Evolutionary conservation across 2,329 filamentous ascomycete genomes (phyloP), one percentile per base, ranked within the genome.

Genomic region (Hypomyces rosellus): DNA sequence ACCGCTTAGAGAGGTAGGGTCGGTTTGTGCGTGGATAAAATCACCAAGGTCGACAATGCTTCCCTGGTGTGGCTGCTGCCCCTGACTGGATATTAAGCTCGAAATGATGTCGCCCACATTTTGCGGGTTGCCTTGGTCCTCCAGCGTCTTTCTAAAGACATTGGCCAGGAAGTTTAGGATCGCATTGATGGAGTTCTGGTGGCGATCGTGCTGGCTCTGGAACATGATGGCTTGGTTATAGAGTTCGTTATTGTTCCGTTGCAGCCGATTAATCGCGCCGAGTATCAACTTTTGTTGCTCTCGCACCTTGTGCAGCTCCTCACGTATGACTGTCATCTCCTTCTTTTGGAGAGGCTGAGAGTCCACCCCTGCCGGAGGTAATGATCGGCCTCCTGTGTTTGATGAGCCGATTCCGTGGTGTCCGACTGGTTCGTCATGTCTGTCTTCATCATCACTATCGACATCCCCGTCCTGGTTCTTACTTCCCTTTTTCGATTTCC

Each of bases 151-250:
- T 55, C 95, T 87, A 70, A 97, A 99, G 39, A 99, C 92, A 12
- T 95, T 97, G 42, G 92, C 93, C 16, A 99, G 78, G 67, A 99
- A 97, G 45, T 91, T 95, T 39, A 99, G 78, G 55, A 99, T 97
- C n/a, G 92, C 92, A 63, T 96, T 97, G 69, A 99, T 97, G 1
- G 92, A 96, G 65, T 92, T 96, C 65, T 99, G 93, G 63, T 99
- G 93, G n/a, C 93, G 85, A 59, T 92, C 90, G 63, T 97, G 92
- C 64, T 95, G 83, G 52, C 82, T 87, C 67, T 97, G 91, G 65
- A 96, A 96, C 51, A 88, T 84, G 41, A 88, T 79, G 0, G 92
- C 91, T 67, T 96, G 90, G 50, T 88, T 86, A 61, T 91, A 95
- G 30, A 96, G 79, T 54, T 92, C 84, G 54, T 89, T 84, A 63